phyloP scores from a whole-genome alignment of 257 asterid genomes.

The Lycium barbarum region DNA sequence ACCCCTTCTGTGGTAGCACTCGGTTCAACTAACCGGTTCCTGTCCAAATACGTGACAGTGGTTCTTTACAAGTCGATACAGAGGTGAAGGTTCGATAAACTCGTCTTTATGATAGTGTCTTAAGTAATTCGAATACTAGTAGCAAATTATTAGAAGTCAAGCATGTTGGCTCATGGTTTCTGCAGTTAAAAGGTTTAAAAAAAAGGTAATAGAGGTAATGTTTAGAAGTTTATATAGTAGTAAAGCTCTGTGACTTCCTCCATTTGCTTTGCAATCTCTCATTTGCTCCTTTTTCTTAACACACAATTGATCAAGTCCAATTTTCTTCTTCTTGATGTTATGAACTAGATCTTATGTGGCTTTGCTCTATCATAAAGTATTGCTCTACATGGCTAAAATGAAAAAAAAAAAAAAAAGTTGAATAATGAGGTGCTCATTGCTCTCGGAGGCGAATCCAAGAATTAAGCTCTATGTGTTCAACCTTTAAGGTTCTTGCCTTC shows the following conservation, averaged over 20 bases:
- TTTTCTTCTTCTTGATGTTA: background rate
- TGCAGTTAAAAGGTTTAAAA: constrained; percentile 5
- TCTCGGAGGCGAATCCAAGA: too few species aligned
- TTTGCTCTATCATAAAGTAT: background rate
- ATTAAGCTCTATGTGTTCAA: too few species aligned
- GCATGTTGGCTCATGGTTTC: constrained; percentile 23
- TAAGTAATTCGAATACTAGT: constrained; percentile 14
- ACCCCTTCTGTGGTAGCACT: constrained; percentile 92
- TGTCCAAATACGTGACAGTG: constrained; percentile 87
- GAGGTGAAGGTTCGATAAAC: constrained; percentile 54
- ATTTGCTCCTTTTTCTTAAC: background rate
- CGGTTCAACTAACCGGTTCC: constrained; percentile 87
- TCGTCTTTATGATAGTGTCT: constrained; percentile 28
- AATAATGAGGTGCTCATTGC: too few species aligned
- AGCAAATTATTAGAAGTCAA: constrained; percentile 28
- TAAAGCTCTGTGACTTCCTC: background rate
- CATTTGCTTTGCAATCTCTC: constrained; percentile 25
- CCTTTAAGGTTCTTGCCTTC: too few species aligned
- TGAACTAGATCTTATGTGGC: background rate
- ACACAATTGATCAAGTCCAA: constrained; percentile 4
- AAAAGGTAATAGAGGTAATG: background rate
- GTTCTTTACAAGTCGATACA: constrained; percentile 97
- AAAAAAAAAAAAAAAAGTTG: too few species aligned
- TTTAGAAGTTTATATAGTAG: constrained; percentile 17
- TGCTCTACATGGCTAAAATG: background rate